Evolutionary conservation across 192 early-diverging fungal genomes (phyloP), one percentile per base, ranked within the genome.

Genomic region (Coemansia asiatica): DNA sequence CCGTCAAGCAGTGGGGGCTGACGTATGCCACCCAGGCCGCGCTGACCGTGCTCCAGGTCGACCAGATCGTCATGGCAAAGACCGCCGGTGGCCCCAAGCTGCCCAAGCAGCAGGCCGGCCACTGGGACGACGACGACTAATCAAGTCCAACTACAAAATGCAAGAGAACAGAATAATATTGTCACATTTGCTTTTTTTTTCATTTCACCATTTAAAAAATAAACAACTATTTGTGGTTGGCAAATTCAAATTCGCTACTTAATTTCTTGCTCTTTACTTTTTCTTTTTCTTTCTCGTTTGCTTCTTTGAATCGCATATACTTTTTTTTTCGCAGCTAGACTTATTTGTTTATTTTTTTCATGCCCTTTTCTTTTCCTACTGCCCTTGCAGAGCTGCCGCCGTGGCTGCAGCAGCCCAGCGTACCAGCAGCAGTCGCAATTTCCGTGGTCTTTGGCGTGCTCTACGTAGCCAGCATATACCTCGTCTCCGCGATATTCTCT

Each of bases 31-130:
- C 94, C 27, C 89, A 96, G 67, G 90, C 93, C 16, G 95, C 95
- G 16, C 79, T 95, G 63, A 98, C 97, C 0, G 87, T 98, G 21
- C 85, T 98, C 60, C 90, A 94, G 78, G 94, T 98, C 49, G 97
- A 98, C 84, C 95, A 97, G 90, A 94, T 98, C 73, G 96, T 98
- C 82, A 98, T 98, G 96, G 92, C 91, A 60, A 97, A 96, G 84
- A 92, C 90, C 44, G 95, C 96, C 19, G 96, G 96, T 60, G 96
- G 96, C 8, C 96, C 91, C 33, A 92, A 92, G 80, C 90, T 85
- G 80, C 91, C 90, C 68, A 91, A 94, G 90, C 83, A 93, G 83
- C 69, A 72, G 63, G 38, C 28, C 15, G 82, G 85, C 64, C 85
- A 94, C 86, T 94, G 92, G 94, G 94, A 96, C 75, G 90, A 94